Evolutionary conservation across 2,329 filamentous ascomycete genomes (phyloP).

Genomic region (Colletotrichum costaricense): DNA sequence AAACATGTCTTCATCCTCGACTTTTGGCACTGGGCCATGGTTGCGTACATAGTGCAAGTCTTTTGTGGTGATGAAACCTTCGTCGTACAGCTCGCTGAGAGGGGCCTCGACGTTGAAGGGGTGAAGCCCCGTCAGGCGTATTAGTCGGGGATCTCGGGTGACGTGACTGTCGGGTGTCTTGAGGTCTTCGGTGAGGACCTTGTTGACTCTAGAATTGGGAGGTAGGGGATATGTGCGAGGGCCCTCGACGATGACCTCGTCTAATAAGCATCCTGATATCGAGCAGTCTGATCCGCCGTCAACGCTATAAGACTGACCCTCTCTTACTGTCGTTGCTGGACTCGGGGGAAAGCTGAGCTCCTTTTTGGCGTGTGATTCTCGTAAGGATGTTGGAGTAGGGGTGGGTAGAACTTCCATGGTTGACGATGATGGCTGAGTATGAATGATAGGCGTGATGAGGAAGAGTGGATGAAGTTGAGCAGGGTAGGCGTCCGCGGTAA

Average conservation of each 20-base stretch:
- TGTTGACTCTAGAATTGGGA: constrained; percentile 69
- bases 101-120: constrained; percentile 94
- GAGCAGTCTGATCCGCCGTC: constrained; percentile 38
- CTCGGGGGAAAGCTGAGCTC: constrained; percentile 48
- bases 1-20: constrained; percentile 77
- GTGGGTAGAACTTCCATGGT: constrained; percentile 15
- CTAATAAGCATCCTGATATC: constrained; percentile 15
- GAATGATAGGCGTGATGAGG: neutral
- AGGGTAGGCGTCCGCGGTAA: neutral
- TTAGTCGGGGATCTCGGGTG: constrained; percentile 81
- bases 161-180: constrained; percentile 89
- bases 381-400: neutral
- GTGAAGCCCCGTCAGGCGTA: constrained; percentile 87
- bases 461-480: neutral
- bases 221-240: constrained; percentile 71
- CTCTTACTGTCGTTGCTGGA: constrained; percentile 52
- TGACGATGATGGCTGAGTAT: neutral
- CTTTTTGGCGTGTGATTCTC: constrained; percentile 27
- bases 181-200: constrained; percentile 79
- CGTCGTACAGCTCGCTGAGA: constrained; percentile 79
- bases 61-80: constrained; percentile 87
- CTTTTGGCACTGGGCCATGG: constrained; percentile 84
- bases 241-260: constrained; percentile 35
- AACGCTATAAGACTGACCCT: constrained; percentile 49
- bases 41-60: constrained; percentile 94